These are phyloP conservation scores for Penicillium sp. DNA, from an alignment of 2,329 filamentous ascomycete species.

Conservation along the genomic window DNA sequence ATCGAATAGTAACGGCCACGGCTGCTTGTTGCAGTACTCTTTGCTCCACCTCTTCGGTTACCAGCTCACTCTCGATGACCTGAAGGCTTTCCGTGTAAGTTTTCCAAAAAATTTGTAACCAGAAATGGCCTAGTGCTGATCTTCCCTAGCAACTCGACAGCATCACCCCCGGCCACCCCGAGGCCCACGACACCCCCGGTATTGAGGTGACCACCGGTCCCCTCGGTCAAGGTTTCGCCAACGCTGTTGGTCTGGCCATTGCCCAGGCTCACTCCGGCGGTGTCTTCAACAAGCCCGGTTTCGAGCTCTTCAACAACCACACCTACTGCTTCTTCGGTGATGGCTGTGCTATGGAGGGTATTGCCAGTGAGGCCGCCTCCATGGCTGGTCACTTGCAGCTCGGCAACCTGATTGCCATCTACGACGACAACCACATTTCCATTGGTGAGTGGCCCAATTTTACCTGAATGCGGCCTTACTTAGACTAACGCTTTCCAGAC, in stretches of 20 bases:
- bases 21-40: slow-evolving; percentile 99
- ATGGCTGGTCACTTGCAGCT: slow-evolving; percentile 95
- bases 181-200: slow-evolving; percentile 94
- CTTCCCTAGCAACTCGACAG: slow-evolving; percentile 62
- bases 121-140: slow-evolving; percentile 3
- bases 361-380: slow-evolving; percentile 89
- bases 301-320: slow-evolving; percentile 90
- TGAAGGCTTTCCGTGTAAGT: slow-evolving; percentile 95
- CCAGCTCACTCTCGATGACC: slow-evolving; percentile 78
- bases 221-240: slow-evolving; percentile 94
- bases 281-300: slow-evolving; percentile 95
- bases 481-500: slow-evolving; percentile 54
- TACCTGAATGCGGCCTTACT: not conserved
- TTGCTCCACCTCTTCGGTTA: slow-evolving; percentile 97
- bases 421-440: slow-evolving; percentile 98
- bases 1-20: slow-evolving; percentile 82
- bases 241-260: slow-evolving; percentile 96
- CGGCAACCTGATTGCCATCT: slow-evolving; percentile 94
- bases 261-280: slow-evolving; percentile 89
- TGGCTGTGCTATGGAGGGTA: slow-evolving; percentile 97
- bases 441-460: slow-evolving; percentile 54
- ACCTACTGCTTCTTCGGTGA: slow-evolving; percentile 97
- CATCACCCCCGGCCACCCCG: slow-evolving; percentile 94
- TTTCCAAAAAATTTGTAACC: not conserved
- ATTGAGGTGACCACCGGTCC: slow-evolving; percentile 98